These are phyloP conservation scores for Candida mesenterica DNA, from an alignment of 1,139 yeast genomes.

Conservation along the genomic window DNA sequence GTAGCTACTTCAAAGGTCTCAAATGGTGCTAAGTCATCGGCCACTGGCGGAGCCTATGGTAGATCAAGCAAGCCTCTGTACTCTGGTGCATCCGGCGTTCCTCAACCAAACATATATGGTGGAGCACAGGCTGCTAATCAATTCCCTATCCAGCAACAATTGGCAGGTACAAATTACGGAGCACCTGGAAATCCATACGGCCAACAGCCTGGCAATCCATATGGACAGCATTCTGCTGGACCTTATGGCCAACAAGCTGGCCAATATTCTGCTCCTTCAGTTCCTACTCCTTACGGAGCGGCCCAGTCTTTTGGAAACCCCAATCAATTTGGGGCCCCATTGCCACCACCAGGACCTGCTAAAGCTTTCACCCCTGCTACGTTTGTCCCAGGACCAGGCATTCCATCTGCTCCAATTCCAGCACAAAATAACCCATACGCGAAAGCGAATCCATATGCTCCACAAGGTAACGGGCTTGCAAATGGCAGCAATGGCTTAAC, in stretches of 20 bases:
- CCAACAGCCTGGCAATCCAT: conserved; percentile 2
- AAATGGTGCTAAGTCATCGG: conserved; percentile 7
- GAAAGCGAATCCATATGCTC: conserved; percentile 29
- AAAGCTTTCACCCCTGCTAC: conserved; percentile 15
- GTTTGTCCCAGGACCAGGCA: conserved; percentile 6
- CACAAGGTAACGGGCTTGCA: conserved; percentile 13
- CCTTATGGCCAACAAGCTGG: conserved; percentile 5
- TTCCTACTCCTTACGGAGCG: conserved; percentile 4
- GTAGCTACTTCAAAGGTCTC: conserved; percentile 3
- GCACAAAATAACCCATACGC: conserved; percentile 23
- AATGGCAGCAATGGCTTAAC: not conserved
- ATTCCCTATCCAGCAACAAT: too few relatives aligned
- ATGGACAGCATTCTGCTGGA: conserved; percentile 5
- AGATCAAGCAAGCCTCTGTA: conserved; percentile 6
- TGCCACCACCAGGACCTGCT: conserved; percentile 8
- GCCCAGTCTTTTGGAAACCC: conserved; percentile 1
- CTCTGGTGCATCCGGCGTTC: not conserved
- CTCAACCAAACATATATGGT: conserved; percentile 5
- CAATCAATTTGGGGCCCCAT: conserved; percentile 5
- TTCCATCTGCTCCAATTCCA: conserved; percentile 12
- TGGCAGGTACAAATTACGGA: conserved; percentile 1
- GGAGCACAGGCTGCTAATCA: conserved; percentile 9
- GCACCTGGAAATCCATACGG: conserved; percentile 2
- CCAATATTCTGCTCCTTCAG: conserved; percentile 8
- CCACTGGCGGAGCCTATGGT: conserved; percentile 10